A percentile compares a stretch with the other conserved stretches of the same genome.
phyloP scores from a whole-genome alignment of 768 basidiomycete species.

The Daedaleopsis nitida region DNA sequence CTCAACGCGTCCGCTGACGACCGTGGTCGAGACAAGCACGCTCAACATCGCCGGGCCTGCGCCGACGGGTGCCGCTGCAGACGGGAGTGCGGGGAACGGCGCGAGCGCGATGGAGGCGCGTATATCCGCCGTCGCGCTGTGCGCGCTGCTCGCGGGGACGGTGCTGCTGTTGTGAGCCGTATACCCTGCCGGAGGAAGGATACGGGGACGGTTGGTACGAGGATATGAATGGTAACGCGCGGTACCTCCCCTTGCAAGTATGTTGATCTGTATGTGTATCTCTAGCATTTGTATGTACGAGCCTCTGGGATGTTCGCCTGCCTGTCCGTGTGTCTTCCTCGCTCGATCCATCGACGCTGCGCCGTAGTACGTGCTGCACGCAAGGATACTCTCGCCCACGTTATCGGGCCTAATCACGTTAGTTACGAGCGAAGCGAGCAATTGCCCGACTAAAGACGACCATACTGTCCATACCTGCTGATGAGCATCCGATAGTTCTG shows the following conservation, averaged over 20 bases:
- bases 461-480: no score
- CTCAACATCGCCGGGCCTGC: neutral
- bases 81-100: neutral
- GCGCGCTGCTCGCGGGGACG: neutral
- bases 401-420: no score
- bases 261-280: neutral
- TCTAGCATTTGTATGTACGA: neutral
- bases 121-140: neutral
- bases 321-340: no score
- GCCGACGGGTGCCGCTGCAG: neutral
- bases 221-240: neutral
- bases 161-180: neutral
- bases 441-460: no score
- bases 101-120: neutral
- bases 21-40: conserved; percentile 13
- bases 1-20: conserved; percentile 4
- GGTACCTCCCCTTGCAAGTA: no score
- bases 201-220: no score
- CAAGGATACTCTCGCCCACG: no score
- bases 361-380: no score
- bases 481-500: no score
- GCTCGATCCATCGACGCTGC: no score
- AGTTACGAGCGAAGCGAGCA: no score
- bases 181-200: neutral
- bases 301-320: no score